A percentile compares a stretch with the other conserved stretches of the same genome.
Evolutionary conservation across 768 basidiomycete species (phyloP).

Genomic region (Lentinula aciculospora): DNA sequence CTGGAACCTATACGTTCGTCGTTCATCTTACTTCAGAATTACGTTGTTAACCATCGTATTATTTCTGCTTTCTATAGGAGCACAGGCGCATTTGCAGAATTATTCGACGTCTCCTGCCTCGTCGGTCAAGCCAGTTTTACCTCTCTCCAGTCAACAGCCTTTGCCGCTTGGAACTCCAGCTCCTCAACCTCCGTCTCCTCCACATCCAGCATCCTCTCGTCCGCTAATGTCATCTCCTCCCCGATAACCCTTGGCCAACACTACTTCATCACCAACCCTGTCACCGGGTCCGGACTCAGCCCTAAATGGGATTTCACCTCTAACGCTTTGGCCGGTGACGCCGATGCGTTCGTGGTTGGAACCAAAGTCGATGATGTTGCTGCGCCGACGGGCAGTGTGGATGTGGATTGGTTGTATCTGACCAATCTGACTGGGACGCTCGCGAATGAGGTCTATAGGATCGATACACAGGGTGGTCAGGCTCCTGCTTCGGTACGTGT

Average conservation of each 20-base stretch:
- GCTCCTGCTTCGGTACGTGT: slow-evolving; percentile 42
- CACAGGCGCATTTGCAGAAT: slow-evolving; percentile 43
- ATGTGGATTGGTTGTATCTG: slow-evolving; percentile 56
- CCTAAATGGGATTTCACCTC: slow-evolving; percentile 57
- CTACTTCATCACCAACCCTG: slow-evolving; percentile 48
- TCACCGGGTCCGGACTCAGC: slow-evolving; percentile 31
- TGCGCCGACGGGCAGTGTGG: slow-evolving; percentile 31
- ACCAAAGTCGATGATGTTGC: slow-evolving; percentile 34
- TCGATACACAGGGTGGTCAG: slow-evolving; percentile 47
- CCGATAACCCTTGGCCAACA: slow-evolving; percentile 35
- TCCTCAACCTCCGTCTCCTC: slow-evolving; percentile 7
- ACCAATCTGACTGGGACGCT: slow-evolving; percentile 33
- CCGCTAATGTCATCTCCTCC: not conserved
- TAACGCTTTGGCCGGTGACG: slow-evolving; percentile 29
- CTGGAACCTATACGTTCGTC: slow-evolving; percentile 42
- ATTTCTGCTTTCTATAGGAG: slow-evolving; percentile 22
- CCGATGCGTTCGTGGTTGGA: slow-evolving; percentile 41
- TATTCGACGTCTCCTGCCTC: slow-evolving; percentile 53
- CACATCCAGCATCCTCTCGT: not conserved
- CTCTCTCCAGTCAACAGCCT: slow-evolving; percentile 9
- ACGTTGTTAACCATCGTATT: not conserved
- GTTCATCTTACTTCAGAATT: not conserved
- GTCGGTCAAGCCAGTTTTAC: slow-evolving; percentile 23
- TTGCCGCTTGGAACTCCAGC: slow-evolving; percentile 15
- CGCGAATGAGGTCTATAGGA: slow-evolving; percentile 45